Percentiles rank a stretch among this genome's conserved stretches.
Conservation (phyloP, 257 asterid genomes). For the Penstemon newberryi region DNA sequence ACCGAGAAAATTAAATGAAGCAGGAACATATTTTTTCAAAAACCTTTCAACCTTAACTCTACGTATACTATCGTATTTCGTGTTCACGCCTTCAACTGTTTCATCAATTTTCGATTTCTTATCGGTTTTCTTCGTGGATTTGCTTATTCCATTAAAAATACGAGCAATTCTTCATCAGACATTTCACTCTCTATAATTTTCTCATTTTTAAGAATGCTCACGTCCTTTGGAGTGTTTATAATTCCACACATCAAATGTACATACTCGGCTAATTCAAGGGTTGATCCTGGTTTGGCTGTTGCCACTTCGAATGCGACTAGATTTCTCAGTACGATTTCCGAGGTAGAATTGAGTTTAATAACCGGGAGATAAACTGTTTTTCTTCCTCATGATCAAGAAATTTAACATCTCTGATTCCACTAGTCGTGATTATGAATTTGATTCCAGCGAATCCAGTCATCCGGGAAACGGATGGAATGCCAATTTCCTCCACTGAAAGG, state of each 20-base stretch:
- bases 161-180: slow-evolving; percentile 6
- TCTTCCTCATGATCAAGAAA: background rate
- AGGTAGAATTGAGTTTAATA: slow-evolving; percentile 7
- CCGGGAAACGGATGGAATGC: slow-evolving; percentile 21
- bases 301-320: slow-evolving; percentile 32
- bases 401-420: slow-evolving; percentile 24
- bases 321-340: slow-evolving; percentile 33
- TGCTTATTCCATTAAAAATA: slow-evolving; percentile 26
- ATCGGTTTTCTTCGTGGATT: background rate
- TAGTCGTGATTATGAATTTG: background rate
- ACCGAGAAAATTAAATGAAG: too few relatives aligned
- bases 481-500: slow-evolving; percentile 1
- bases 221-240: slow-evolving; percentile 24
- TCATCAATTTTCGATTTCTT: too few relatives aligned
- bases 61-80: too few relatives aligned
- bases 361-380: slow-evolving; percentile 16
- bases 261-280: slow-evolving; percentile 20
- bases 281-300: background rate
- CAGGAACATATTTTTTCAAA: too few relatives aligned
- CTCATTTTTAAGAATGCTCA: background rate
- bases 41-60: too few relatives aligned
- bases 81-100: too few relatives aligned
- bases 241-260: slow-evolving; percentile 33
- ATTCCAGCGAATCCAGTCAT: slow-evolving; percentile 17
- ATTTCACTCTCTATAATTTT: slow-evolving; percentile 5